A percentile compares a stretch with the other conserved stretches of the same genome.
Conservation (phyloP, 2,329 filamentous ascomycete genomes). For the Colletotrichum sansevieriae region DNA sequence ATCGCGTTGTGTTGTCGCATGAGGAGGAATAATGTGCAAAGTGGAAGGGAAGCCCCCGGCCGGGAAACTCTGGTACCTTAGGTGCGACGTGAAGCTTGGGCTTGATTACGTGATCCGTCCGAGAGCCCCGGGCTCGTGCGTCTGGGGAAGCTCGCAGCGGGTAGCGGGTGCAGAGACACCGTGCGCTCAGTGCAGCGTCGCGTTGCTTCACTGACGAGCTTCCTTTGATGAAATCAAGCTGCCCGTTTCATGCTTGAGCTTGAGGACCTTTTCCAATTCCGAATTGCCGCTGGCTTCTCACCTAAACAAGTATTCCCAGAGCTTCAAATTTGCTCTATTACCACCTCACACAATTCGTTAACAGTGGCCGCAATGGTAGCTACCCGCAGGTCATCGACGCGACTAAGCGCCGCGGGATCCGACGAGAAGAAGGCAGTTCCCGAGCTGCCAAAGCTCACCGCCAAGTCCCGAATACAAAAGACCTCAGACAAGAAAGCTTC, state of each 20-base stretch:
- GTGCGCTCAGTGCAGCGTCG: conserved; percentile 16
- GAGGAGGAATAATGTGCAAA: too few relatives aligned
- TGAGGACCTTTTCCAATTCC: too few relatives aligned
- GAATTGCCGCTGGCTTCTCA: too few relatives aligned
- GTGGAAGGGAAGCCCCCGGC: neutral
- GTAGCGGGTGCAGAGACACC: neutral
- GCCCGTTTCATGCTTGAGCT: too few relatives aligned
- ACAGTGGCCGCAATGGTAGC: conserved; percentile 14
- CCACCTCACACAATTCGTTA: too few relatives aligned
- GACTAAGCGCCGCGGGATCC: neutral
- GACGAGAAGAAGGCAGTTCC: neutral
- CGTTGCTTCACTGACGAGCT: conserved; percentile 17
- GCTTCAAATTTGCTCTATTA: too few relatives aligned
- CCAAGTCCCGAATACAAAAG: neutral
- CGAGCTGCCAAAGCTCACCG: neutral
- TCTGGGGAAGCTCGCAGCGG: neutral
- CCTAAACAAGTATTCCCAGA: too few relatives aligned
- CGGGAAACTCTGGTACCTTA: neutral
- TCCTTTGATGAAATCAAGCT: neutral
- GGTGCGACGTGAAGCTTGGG: too few relatives aligned
- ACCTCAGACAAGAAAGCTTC: neutral
- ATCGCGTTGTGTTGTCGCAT: too few relatives aligned
- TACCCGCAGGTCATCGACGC: conserved; percentile 39
- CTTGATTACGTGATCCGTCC: conserved; percentile 11
- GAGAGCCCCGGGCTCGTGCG: conserved; percentile 8